Conservation (phyloP, 2,329 filamentous ascomycete species). For the Alternaria incomplexa region DNA sequence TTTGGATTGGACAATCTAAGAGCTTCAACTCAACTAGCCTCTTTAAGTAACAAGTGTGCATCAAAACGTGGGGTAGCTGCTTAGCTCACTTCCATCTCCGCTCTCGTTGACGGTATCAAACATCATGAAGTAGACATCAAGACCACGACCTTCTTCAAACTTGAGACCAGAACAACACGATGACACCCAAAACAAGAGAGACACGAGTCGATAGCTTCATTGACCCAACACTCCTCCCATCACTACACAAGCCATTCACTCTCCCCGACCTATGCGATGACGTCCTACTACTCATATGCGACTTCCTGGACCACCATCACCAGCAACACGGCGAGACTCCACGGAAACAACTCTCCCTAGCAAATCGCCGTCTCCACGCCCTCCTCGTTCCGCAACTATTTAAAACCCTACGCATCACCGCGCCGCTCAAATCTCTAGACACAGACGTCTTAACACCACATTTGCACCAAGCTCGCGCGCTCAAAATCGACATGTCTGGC, state of each 20-base stretch:
- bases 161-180: neutral
- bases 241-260: neutral
- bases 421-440: constrained; percentile 18
- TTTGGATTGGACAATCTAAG: neutral
- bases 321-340: neutral
- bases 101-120: neutral
- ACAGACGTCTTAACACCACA: neutral
- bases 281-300: constrained; percentile 21
- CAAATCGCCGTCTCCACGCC: constrained; percentile 14
- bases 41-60: neutral
- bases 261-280: constrained; percentile 23
- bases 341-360: constrained; percentile 15
- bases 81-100: neutral
- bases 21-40: neutral
- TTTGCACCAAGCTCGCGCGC: constrained; percentile 5
- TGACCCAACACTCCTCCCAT: neutral
- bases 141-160: neutral
- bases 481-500: constrained; percentile 26
- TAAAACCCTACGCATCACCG: constrained; percentile 19
- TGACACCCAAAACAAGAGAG: neutral
- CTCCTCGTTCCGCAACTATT: constrained; percentile 16
- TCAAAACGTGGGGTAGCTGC: constrained; percentile 1
- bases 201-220: neutral
- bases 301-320: constrained; percentile 5
- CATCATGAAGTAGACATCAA: neutral